Conservation (phyloP, 2,329 filamentous ascomycete species). For the Xylaria digitata region DNA sequence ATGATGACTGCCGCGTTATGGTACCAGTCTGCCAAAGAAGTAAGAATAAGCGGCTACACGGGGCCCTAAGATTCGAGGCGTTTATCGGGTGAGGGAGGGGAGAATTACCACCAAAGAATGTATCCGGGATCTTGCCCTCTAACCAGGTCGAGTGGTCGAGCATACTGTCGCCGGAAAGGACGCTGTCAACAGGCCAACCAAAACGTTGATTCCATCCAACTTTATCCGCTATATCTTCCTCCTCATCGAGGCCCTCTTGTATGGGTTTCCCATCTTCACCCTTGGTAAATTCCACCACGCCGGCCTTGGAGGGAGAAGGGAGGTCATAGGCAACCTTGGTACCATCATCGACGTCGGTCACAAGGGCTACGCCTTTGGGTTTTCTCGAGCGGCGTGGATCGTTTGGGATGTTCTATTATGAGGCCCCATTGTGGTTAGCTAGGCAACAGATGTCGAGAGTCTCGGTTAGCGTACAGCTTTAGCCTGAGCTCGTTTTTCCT, state of each 20-base stretch:
- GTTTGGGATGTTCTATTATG: conserved; percentile 68
- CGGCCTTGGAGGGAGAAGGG: conserved; percentile 77
- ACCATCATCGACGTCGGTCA: conserved; percentile 82
- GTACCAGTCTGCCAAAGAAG: conserved; percentile 81
- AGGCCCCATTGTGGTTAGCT: conserved; percentile 19
- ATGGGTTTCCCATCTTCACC: conserved; percentile 62
- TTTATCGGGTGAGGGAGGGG: not conserved
- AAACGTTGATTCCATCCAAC: conserved; percentile 93
- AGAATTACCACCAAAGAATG: conserved; percentile 83
- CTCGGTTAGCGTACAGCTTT: conserved; percentile 70
- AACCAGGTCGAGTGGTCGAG: conserved; percentile 90
- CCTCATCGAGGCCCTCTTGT: conserved; percentile 64
- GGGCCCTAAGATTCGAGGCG: conserved; percentile 25
- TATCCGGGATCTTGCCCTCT: conserved; percentile 85
- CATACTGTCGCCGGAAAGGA: conserved; percentile 72
- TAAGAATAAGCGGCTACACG: conserved; percentile 18
- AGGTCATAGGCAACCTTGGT: conserved; percentile 78
- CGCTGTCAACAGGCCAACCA: conserved; percentile 72
- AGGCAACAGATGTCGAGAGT: not conserved
- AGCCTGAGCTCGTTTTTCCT: conserved; percentile 85
- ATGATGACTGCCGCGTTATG: conserved; percentile 95
- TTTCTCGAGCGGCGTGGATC: conserved; percentile 71
- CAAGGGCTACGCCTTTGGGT: conserved; percentile 73
- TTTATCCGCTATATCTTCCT: conserved; percentile 63
- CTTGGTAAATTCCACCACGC: conserved; percentile 68